Base-by-base conservation (phyloP, 2,329 filamentous ascomycete species). In the Annulohypoxylon truncatum region DNA sequence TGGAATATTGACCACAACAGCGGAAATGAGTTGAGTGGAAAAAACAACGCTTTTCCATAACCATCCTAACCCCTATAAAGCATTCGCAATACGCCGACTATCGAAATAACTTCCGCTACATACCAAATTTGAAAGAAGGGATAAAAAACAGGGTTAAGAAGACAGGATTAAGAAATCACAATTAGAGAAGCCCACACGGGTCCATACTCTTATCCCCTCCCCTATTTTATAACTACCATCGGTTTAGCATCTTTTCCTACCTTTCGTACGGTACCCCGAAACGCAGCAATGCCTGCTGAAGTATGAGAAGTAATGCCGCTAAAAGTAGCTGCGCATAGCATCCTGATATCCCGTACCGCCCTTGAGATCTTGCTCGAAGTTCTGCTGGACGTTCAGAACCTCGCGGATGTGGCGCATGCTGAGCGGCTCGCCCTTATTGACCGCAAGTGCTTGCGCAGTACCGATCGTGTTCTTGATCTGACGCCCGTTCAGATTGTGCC, bases 401-500 rank as follows among this genome's bases (percentile, higher is more conserved):
- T 92, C 87, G 71, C 87, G 87, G 76, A 97, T 91, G 74, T 97
- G 93, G 52, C 84, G 84, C 90, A 97, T 94, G 57, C 87, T 87
- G 29, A 97, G 84, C 2, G 87, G 82, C 64, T 90, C 86, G 24
- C 86, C 83, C 77, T 94, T 92, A 69, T 92, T 91, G 46, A 95
- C 85, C 1, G 94, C 93, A 13, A 97, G 84, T 0, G 92, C 91
- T 78, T 96, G 93, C 1, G 92, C 92, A 0, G 92, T 94, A 60
- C 91, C 88, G 51, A 97, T 90, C 9, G 91, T 90, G 76, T 97
- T 97, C 82, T 97, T 96, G 83, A 96, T 97, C 86, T 94, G 83
- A 15, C 85, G 81, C 9, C 85, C 85, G 64, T 87, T 87, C 62
- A 87, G 83, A 35, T 89, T 89, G 74, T 91, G 87, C 54, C 89